Conservation (phyloP, 495 filamentous ascomycete genomes). For the Penicillium argentinense region DNA sequence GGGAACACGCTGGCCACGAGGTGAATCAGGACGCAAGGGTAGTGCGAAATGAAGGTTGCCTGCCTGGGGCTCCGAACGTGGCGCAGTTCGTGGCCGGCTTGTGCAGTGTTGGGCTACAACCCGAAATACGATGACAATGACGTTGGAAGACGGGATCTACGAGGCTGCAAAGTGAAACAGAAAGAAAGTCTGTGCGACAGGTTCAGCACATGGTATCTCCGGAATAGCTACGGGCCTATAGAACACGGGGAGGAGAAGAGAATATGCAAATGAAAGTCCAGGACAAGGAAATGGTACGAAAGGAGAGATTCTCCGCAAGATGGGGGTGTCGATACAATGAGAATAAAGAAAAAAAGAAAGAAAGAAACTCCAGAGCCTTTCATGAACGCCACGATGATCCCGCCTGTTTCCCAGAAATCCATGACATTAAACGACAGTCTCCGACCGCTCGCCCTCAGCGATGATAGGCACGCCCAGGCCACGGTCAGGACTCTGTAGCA, state of each 20-base stretch:
- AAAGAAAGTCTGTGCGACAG: conserved; percentile 5
- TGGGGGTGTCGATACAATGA: conserved; percentile 19
- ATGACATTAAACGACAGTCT: conserved; percentile 69
- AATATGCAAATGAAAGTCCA: conserved; percentile 13
- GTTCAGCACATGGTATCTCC: conserved; percentile 39
- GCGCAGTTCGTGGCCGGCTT: conserved; percentile 23
- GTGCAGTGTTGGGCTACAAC: conserved; percentile 12
- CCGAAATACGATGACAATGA: conserved; percentile 5
- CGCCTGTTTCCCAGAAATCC: conserved; percentile 7
- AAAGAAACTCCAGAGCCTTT: conserved; percentile 17
- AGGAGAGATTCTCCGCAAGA: conserved; percentile 15
- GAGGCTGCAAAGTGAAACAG: neutral
- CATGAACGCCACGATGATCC: conserved; percentile 12
- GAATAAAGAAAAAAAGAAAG: conserved; percentile 8
- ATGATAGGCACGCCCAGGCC: conserved; percentile 85
- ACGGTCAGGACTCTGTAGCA: conserved; percentile 90
- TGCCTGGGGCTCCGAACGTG: conserved; percentile 13
- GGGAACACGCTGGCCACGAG: conserved; percentile 8
- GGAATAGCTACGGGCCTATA: conserved; percentile 23
- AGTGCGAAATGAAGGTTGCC: conserved; percentile 17
- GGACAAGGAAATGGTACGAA: conserved; percentile 12
- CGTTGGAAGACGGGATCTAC: conserved; percentile 9
- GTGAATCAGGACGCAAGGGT: conserved; percentile 20
- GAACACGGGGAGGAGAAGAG: conserved; percentile 12
- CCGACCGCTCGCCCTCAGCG: conserved; percentile 79